phyloP scores from a whole-genome alignment of 192 early-diverging fungal species.

The Phycomyces blakesleeanus region DNA sequence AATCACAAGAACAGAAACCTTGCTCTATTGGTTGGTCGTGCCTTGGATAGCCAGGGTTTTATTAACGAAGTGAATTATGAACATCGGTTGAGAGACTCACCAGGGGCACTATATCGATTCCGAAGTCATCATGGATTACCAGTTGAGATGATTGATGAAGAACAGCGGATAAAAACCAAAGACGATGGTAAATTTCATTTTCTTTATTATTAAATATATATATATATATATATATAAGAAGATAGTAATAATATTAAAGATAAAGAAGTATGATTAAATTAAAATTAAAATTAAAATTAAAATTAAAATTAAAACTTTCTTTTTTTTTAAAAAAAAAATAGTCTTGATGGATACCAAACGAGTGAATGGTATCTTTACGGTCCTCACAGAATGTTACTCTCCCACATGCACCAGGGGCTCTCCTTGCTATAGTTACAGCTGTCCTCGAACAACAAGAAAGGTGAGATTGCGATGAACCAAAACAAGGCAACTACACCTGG shows the following conservation, averaged over 20 bases:
- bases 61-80: constrained; percentile 90
- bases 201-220: not conserved
- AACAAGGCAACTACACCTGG: too few species aligned
- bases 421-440: constrained; percentile 89
- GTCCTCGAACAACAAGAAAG: constrained; percentile 67
- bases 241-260: too few species aligned
- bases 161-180: not conserved
- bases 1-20: constrained; percentile 81
- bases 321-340: too few species aligned
- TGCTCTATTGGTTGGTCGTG: constrained; percentile 80
- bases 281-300: too few species aligned
- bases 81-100: constrained; percentile 75
- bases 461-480: too few species aligned
- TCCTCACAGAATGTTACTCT: constrained; percentile 91
- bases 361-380: constrained; percentile 83
- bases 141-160: constrained; percentile 3
- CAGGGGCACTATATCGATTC: constrained; percentile 80
- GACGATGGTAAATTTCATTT: not conserved
- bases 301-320: too few species aligned
- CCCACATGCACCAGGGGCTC: constrained; percentile 80
- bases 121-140: constrained; percentile 33
- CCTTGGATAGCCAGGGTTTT: constrained; percentile 82
- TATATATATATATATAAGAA: not conserved
- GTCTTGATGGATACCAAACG: not conserved
- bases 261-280: too few species aligned